Evolutionary conservation across 2,329 filamentous ascomycete genomes (phyloP), one percentile per base, ranked within the genome.

Genomic region (Microsporum canis): DNA sequence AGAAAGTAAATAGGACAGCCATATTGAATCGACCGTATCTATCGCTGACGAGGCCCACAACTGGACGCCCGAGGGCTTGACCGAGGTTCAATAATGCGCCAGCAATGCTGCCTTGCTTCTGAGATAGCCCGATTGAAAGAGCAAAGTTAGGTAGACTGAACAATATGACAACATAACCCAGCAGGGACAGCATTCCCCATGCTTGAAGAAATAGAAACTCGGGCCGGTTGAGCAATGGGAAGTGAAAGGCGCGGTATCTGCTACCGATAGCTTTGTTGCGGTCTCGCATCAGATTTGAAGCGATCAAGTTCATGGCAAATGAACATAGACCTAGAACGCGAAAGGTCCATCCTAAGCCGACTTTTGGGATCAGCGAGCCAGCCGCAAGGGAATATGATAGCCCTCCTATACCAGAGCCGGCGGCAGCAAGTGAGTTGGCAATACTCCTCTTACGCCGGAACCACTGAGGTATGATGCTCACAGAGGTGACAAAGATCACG

Each of bases 141-240:
- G 83, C 83, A 67, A 85, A 88, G 62, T 81, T 84, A 1, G 85
- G 81, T 6, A 88, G 71, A 2, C 80, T 84, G 72, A 86, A 88
- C 1, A 87, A 75, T 1, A 88, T 71, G 0, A 84, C 81, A 23
- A 86, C 81, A 65, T 88, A 88, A 4, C 82, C 85, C 4, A 88
- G 73, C 78, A 86, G 83, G 58, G 78, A 83, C 63, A 86, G 76
- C 62, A 82, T 77, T 0, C 82, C 84, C 74, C 82, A 88, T 2
- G 69, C 73, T 27, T 84, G 73, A n/a, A 87, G 73, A 0, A 85
- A 75, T 3, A 83, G 62, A 62, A 84, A 84, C 65, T 87, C 80
- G 0, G 76, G 71, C 0, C 78, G 76, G 49, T 73, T 76, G 65
- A 86, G 80, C 4, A 85, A 68, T 2, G 74, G 72, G 29, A 78